Evolutionary conservation across 768 basidiomycete species (phyloP).

Genomic region (Cantharellus cinnabarinus): DNA sequence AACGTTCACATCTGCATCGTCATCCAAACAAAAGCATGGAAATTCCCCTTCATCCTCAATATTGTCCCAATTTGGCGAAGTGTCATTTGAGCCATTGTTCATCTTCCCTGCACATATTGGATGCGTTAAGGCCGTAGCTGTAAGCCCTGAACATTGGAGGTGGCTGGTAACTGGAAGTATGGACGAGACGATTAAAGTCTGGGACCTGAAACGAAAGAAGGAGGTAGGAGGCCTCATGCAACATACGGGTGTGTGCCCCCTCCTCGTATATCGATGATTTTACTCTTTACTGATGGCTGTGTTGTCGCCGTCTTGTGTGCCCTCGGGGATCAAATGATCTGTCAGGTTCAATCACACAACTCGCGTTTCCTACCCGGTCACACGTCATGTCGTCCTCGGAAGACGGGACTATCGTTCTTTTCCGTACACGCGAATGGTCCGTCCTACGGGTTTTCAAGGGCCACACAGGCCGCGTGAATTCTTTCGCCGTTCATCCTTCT

Average conservation of each 20-base stretch:
- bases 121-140: constrained; percentile 76
- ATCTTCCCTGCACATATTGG: constrained; percentile 95
- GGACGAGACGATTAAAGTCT: constrained; percentile 94
- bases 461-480: constrained; percentile 84
- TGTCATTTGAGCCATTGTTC: constrained; percentile 59
- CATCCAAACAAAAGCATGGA: background rate
- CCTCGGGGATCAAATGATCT: too few species aligned
- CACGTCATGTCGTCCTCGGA: constrained; percentile 83
- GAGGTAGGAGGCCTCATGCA: constrained; percentile 92
- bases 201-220: constrained; percentile 81
- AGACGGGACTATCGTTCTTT: constrained; percentile 77
- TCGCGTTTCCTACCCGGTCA: constrained; percentile 70
- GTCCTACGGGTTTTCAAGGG: constrained; percentile 76
- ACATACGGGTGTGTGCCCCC: constrained; percentile 48
- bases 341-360: constrained; percentile 76
- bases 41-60: constrained; percentile 10
- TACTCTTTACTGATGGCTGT: background rate
- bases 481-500: constrained; percentile 77
- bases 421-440: constrained; percentile 86
- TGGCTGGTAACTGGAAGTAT: constrained; percentile 90
- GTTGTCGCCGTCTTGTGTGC: too few species aligned
- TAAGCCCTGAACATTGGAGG: constrained; percentile 76
- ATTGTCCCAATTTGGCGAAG: constrained; percentile 11
- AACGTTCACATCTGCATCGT: constrained; percentile 12
- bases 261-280: background rate